Conservation (phyloP, 2,329 filamentous ascomycete species). For the Exophiala alcalophila region DNA sequence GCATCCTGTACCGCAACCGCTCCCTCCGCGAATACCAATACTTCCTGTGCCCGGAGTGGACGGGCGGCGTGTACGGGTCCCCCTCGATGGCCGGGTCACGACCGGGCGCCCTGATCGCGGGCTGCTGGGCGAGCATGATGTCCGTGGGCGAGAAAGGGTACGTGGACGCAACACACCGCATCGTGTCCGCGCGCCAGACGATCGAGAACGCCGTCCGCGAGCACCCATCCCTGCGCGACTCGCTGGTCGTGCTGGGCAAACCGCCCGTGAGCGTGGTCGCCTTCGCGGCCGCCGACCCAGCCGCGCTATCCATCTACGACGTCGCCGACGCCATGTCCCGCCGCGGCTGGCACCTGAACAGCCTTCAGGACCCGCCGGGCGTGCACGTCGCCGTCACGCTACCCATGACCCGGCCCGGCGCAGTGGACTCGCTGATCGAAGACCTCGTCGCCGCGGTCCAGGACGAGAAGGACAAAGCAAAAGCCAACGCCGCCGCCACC, state of each 20-base stretch:
- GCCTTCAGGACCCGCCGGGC: constrained; percentile 83
- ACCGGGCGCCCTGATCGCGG: constrained; percentile 89
- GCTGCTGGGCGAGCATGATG: constrained; percentile 93
- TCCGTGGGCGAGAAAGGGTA: constrained; percentile 83
- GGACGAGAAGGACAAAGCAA: constrained; percentile 76
- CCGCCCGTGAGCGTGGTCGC: constrained; percentile 89
- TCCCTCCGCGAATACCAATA: constrained; percentile 85
- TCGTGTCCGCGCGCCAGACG: constrained; percentile 81
- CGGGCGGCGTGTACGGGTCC: constrained; percentile 91
- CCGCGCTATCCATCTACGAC: constrained; percentile 91
- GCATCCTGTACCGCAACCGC: constrained; percentile 80
- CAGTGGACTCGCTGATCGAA: constrained; percentile 71
- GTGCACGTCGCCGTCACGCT: constrained; percentile 93
- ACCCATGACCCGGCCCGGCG: constrained; percentile 66
- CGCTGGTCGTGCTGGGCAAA: constrained; percentile 76
- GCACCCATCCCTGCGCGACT: constrained; percentile 64
- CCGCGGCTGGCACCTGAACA: constrained; percentile 93
- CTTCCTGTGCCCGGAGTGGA: constrained; percentile 93
- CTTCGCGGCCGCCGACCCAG: constrained; percentile 66
- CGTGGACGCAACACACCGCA: constrained; percentile 78
- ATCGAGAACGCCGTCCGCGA: constrained; percentile 71
- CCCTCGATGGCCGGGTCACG: constrained; percentile 88
- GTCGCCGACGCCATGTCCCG: constrained; percentile 82
- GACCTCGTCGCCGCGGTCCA: constrained; percentile 62
- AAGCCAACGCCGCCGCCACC: constrained; percentile 33